Base-by-base conservation (phyloP, 345 rosid species). In the Pelargonium nanum region DNA sequence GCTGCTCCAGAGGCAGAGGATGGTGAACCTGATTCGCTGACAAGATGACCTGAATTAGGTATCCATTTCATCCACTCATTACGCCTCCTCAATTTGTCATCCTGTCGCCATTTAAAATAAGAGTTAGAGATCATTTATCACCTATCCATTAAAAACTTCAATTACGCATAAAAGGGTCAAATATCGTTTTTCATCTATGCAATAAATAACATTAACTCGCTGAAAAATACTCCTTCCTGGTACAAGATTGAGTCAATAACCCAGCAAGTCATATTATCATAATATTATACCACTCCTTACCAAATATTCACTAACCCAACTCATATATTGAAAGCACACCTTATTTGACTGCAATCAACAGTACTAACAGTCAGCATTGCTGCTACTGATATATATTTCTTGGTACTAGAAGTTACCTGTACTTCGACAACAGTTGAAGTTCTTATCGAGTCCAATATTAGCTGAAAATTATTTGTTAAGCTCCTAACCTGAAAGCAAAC, bases 391-490 rank as follows among this genome's bases (percentile, higher is more conserved):
- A 5, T 5, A 34, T 34, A 34, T 8, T n/a, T 15, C 5, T 19
- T 1, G 15, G 20, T 57, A 12, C 25, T 10, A 1, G 19, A 55
- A 40, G 19, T 60, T 78, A 86, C 97, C 84, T 86, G 77, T 59
- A 86, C 77, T 79, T 89, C 97, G 53, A 89, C 86, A 34, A 85
- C 23, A 16, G 72, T 51, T 58, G 97, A 89, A 57, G 65, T 68
- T 68, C 76, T 71, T 74, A 89, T 65, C 52, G 83, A 82, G 45
- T 86, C 85, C 72, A 89, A 67, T 66, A 89, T 83, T 40, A 88
- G 59, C 57, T 77, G 79, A 64, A 75, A 68, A 70, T 74, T 68
- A 53, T 55, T 65, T 22, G 94, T 89, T 78, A 84, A 71, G 60
- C 22, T 77, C 62, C 56, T 71, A 60, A 89, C 91, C 96, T 89